Base-by-base conservation (phyloP, 371 early-diverging fungal species). In the Funneliformis caledonium region DNA sequence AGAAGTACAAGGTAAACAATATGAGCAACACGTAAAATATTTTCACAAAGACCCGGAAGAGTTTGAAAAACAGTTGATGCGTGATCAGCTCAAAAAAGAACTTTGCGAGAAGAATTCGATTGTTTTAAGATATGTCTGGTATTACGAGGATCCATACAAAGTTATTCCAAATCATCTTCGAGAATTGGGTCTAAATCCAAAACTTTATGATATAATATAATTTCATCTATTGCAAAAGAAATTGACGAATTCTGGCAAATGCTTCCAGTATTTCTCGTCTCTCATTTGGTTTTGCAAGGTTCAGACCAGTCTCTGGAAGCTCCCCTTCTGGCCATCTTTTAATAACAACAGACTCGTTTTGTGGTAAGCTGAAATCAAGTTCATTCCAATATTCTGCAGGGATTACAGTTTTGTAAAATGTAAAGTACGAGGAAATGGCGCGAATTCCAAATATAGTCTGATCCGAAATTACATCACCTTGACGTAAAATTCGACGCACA, bases 281-380 rank as follows among this genome's bases (percentile, higher is more conserved):
- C 47, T 64, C 45, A 62, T 62, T n/a, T 62, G 76, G 76, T 76
- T 60, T 43, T 76, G 76, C 76, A 76, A 76, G 37, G 43, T 76
- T 22, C 37, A 76, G 45, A 76, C 64, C 76, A 76, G 42, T 16
- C 61, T 47, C 43, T 76, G 65, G 65, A 76, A 48, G 4, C 19
- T 64, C 64, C 4, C 19, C 45, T 45, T 62, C 45, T 76, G 76
- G 43, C 62, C 64, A 45, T 76, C 76, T 76, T 62, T 62, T 62
- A 62, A 76, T 76, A 47, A 62, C 47, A 76, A 76, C 61, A 42
- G 76, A 76, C 45, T 76, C 62, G 0, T 76, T 60, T 31, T 64
- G 45, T 65, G 65, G 77, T 33, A 61, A 65, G 11, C 64, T 26
- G 45, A 47, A 26, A 47, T 43, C 45, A 64, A 76, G 77, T 76